Conservation (phyloP, 176 grass and related monocot species). For the sorghum (Sorghum bicolor) region Sorghum_bicolor_NCBIv3 NC_012872.2:70914501-70915000, state of each 20-base stretch:
- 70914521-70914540: background rate
- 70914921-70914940: conserved; percentile 16
- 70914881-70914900: background rate
- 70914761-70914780: background rate
- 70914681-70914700: background rate
- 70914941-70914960: conserved; percentile 1
- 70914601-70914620: no score
- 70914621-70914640: no score
- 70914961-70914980: conserved; percentile 43
- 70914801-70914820: background rate
- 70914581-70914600: no score
- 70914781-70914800: background rate
- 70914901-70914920: background rate
- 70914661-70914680: no score
- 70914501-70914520: background rate
- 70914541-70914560: background rate
- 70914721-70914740: background rate
- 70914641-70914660: no score
- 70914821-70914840: conserved; percentile 6
- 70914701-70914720: background rate
- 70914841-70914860: conserved; percentile 31
- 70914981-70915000: conserved; percentile 11
- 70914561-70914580: no score
- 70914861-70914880: background rate
- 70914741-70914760: background rate